phyloP scores from a whole-genome alignment of 1,139 yeast species.

The Yamadazyma diospyri region DNA sequence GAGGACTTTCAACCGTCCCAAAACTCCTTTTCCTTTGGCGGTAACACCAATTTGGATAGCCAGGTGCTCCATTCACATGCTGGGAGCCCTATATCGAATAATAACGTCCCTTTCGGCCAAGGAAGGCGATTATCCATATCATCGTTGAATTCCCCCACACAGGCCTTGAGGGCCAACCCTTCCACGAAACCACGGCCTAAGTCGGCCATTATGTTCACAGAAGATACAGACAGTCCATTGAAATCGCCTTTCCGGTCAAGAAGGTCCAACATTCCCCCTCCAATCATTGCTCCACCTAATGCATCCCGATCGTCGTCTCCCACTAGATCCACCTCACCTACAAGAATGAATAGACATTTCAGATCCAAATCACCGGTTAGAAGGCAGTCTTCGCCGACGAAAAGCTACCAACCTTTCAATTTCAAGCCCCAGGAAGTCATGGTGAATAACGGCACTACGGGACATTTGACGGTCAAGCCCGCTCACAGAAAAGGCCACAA shows the following conservation, averaged over 20 bases:
- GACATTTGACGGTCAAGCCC: conserved; percentile 41
- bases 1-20: conserved; percentile 8
- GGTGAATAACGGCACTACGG: conserved; percentile 26
- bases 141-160: conserved; percentile 20
- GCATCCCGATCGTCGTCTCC: conserved; percentile 25
- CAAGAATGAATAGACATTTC: conserved; percentile 24
- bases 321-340: conserved; percentile 31
- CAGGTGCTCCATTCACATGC: not conserved
- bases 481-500: conserved; percentile 91
- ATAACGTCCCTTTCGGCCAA: conserved; percentile 6
- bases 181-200: conserved; percentile 27
- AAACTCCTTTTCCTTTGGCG: not conserved
- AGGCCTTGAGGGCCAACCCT: conserved; percentile 8
- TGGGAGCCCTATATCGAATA: conserved; percentile 1
- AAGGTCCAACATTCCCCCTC: conserved; percentile 13
- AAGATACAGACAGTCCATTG: conserved; percentile 7
- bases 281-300: conserved; percentile 15
- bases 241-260: conserved; percentile 8
- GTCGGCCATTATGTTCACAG: conserved; percentile 23
- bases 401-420: conserved; percentile 38
- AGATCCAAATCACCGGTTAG: conserved; percentile 33
- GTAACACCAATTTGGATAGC: not conserved
- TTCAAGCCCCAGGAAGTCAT: conserved; percentile 43
- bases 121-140: conserved; percentile 21
- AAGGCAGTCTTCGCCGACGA: conserved; percentile 28